Base-by-base conservation (phyloP, 2,329 filamentous ascomycete species). In the Samsoniella hepiali region DNA sequence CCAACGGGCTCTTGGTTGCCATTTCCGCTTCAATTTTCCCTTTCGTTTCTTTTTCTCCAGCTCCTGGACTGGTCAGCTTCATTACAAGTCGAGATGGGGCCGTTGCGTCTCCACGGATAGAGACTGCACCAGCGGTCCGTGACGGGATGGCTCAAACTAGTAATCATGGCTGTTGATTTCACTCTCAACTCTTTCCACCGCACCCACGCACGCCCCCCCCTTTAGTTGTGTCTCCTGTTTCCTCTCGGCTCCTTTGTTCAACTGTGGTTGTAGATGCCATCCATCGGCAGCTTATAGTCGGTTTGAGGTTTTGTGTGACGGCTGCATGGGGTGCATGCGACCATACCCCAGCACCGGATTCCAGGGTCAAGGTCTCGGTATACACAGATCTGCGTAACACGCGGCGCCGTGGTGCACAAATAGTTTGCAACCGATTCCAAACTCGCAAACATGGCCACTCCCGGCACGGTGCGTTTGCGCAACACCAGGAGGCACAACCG, bases 381-480 rank as follows among this genome's bases (percentile, higher is more conserved):
- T 47, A 58, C 44, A 47, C 5, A 36, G 56, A 58, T 49, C 56
- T 58, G 44, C 45, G 57, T 40, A 38, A 49, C 45, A 59, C 40
- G 44, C 44, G 31, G 45, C 31, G 32, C 22, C 27, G 13, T 59
- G 45, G 34, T 31, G 45, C 45, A 40, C 45, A 59, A 50, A 40
- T 38, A 22, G 45, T 31, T 50, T 42, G 36, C 36, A 60, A 22
- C 29, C 29, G 32, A 42, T 55, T 22, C 49, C 50, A 29, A 38
- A 15, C 29, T 62, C 58, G 58, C 50, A 54, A 62, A 31, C 34
- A 40, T 42, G 34, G 34, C 57, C 34, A 13, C 44, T 59, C 57
- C 57, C 40, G 38, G 58, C 58, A 36, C 13, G 45, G 31, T 47
- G 58, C 50, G 58, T 36, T 27, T 55, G 17, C 50, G 49, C 29